Base-by-base conservation (phyloP, 2,329 filamentous ascomycete species). In the Aspergillus flavus region DNA sequence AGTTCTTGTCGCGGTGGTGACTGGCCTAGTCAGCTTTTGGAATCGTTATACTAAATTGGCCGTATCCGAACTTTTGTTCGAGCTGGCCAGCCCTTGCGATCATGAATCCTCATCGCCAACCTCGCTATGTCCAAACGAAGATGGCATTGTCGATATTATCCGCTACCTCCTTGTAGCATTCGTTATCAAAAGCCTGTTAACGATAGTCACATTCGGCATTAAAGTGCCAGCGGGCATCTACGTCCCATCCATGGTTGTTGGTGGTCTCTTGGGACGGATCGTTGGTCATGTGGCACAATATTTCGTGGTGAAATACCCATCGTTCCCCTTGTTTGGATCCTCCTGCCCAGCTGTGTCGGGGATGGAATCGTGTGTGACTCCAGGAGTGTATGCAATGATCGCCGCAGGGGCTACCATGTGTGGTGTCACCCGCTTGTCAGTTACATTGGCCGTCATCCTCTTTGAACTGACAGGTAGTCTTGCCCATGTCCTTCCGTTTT, bases 391-490 rank as follows among this genome's bases (percentile, higher is more conserved):
- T 75, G 95, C 93, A 1, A 85, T 99, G 63, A 93, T 97, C 62
- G 94, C 94, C 19, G 95, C 95, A 50, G 95, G 95, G 19, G 93
- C 95, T 1, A 97, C 94, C 36, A 98, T 99, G 95, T 98, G 94
- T 69, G 95, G 95, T 57, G 95, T 98, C 2, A 99, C 95, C 1
- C 87, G 95, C 57, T 81, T 99, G 1, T 97, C 94, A 0, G 92
- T 99, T 26, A 98, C 95, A 0, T 83, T 99, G 10, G 94, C 93
- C 0, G 93, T 98, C 72, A 98, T 99, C 64, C 82, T 98, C 0
- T 98, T 99, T 70, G 95, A 99, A 77, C 83, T 99, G 41, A 99
- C 95, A 0, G 95, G 95, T 61, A 97, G 93, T 75, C 83, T 98
- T 56, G 92, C 98, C 75, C 96, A 98, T 72, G 95, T 99, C 4